Conservation (phyloP, 305 asterid species). For the Fraxinus albicans region DNA sequence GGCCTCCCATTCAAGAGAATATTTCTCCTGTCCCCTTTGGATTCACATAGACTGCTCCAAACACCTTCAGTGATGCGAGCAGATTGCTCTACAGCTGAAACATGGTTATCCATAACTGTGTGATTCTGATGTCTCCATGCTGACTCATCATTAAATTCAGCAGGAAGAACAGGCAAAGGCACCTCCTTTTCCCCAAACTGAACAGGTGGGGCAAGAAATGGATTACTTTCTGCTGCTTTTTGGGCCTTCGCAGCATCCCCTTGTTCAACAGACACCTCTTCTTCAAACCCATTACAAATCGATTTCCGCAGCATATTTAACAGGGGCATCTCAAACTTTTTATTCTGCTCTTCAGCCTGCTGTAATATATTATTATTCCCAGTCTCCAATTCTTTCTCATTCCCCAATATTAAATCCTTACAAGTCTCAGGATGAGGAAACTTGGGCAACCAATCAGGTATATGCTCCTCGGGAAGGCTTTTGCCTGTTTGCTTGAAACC, state of each 20-base stretch:
- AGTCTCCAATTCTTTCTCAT: constrained; percentile 28
- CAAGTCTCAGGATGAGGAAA: constrained; percentile 49
- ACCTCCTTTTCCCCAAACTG: constrained; percentile 61
- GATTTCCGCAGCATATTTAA: constrained; percentile 37
- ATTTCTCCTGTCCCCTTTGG: constrained; percentile 35
- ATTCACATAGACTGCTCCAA: constrained; percentile 24
- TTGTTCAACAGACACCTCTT: constrained; percentile 34
- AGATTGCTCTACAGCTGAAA: constrained; percentile 24
- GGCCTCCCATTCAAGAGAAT: constrained; percentile 47
- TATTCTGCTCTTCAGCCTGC: constrained; percentile 35
- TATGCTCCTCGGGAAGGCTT: constrained; percentile 48
- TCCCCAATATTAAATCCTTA: constrained; percentile 14
- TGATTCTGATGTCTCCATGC: constrained; percentile 28
- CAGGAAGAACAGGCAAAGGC: constrained; percentile 51
- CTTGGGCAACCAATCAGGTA: constrained; percentile 69
- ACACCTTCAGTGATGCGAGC: constrained; percentile 27
- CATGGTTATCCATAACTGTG: constrained; percentile 36
- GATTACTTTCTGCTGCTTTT: constrained; percentile 49
- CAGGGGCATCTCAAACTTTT: constrained; percentile 38
- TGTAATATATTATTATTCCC: constrained; percentile 28
- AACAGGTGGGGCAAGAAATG: constrained; percentile 66
- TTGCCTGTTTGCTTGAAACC: constrained; percentile 51
- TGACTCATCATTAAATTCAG: constrained; percentile 42
- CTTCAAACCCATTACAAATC: constrained; percentile 47
- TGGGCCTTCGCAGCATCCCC: constrained; percentile 44